Percentiles rank a stretch among this genome's conserved stretches.
These are phyloP conservation scores for Penicillium bovifimosum DNA, from an alignment of 495 filamentous ascomycete species.

Conservation along the genomic window DNA sequence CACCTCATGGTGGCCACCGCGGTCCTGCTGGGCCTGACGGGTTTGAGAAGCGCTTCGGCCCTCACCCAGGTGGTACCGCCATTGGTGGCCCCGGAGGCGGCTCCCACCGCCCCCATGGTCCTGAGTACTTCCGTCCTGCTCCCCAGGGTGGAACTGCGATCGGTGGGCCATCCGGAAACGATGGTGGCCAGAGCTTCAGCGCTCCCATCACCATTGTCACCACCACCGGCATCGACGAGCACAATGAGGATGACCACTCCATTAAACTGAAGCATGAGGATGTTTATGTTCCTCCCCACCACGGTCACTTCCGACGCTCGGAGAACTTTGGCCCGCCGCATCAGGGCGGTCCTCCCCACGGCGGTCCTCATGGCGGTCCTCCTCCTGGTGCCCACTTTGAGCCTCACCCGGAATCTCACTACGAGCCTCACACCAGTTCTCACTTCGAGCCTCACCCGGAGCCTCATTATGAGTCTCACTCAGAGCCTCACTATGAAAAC, in stretches of 20 bases:
- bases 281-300: conserved; percentile 2
- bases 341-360: neutral
- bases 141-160: conserved; percentile 17
- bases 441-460: neutral
- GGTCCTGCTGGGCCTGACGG: neutral
- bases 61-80: conserved; percentile 16
- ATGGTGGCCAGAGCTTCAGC: conserved; percentile 11
- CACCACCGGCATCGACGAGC: conserved; percentile 15
- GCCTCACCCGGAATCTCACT: neutral
- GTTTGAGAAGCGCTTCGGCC: conserved; percentile 19
- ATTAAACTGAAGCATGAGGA: conserved; percentile 14
- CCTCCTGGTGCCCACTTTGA: neutral
- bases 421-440: neutral
- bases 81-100: conserved; percentile 16
- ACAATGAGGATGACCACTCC: conserved; percentile 24
- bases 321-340: neutral
- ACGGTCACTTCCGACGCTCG: neutral
- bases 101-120: neutral
- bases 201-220: conserved; percentile 1
- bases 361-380: neutral
- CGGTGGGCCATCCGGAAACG: conserved; percentile 22
- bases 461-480: neutral
- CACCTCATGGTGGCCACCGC: neutral
- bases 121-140: neutral
- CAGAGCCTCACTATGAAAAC: neutral